Percentiles rank a stretch among this genome's conserved stretches.
Conservation (phyloP, 2,329 filamentous ascomycete species). For the Tolypocladium capitatum region DNA sequence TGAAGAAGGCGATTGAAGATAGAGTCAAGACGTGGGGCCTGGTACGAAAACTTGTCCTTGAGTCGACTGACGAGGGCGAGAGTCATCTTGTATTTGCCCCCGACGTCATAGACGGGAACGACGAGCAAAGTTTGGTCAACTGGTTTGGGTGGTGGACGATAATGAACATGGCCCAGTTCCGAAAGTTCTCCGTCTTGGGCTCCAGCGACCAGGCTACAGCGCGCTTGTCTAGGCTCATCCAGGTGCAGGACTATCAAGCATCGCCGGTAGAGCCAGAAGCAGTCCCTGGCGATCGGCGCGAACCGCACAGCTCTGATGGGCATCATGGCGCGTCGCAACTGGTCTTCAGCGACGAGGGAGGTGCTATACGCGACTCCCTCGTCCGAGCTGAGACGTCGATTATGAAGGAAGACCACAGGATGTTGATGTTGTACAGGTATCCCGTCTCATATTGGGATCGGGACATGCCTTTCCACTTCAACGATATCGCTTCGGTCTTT, state of each 20-base stretch:
- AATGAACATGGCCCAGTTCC: constrained; percentile 33
- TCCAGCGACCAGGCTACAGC: constrained; percentile 16
- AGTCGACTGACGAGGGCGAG: constrained; percentile 4
- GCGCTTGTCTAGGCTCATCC: constrained; percentile 12
- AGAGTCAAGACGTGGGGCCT: constrained; percentile 11
- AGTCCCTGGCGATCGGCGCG: constrained; percentile 9
- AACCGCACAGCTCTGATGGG: neutral
- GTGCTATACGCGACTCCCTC: neutral
- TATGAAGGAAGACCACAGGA: constrained; percentile 4
- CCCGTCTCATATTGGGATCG: constrained; percentile 27
- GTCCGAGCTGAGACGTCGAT: neutral
- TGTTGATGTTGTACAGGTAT: constrained; percentile 19
- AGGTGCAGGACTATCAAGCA: constrained; percentile 16
- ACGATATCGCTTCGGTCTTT: constrained; percentile 8
- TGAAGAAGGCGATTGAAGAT: constrained; percentile 6
- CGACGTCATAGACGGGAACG: constrained; percentile 36
- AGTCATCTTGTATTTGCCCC: constrained; percentile 32
- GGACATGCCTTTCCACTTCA: constrained; percentile 12
- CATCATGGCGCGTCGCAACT: neutral
- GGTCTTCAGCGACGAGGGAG: constrained; percentile 1
- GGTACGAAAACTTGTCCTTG: constrained; percentile 8
- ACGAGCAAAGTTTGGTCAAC: constrained; percentile 49
- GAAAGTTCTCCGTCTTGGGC: constrained; percentile 43
- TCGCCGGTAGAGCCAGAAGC: constrained; percentile 21
- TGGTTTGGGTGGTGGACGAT: constrained; percentile 50